phyloP scores from a whole-genome alignment of 1,284 basidiomycete species.

The Nidula niveotomentosa region DNA sequence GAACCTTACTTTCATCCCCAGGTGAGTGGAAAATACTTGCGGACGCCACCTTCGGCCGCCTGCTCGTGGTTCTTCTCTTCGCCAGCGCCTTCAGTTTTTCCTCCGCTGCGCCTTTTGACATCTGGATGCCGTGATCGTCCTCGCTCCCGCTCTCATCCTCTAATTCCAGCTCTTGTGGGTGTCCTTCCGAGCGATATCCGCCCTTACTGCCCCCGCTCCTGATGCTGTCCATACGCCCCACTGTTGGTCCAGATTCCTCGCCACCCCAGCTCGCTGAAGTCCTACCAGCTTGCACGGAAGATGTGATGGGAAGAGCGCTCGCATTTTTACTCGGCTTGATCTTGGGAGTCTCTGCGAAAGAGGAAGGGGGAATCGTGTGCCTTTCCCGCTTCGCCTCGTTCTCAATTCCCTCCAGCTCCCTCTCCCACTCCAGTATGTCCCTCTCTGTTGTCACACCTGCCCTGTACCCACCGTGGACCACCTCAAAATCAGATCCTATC shows the following conservation, averaged over 20 bases:
- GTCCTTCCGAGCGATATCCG: conserved; percentile 57
- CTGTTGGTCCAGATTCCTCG: background rate
- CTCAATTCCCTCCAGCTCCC: background rate
- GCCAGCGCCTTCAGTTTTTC: conserved; percentile 57
- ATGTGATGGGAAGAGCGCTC: conserved; percentile 62
- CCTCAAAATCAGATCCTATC: conserved; percentile 45
- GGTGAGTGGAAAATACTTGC: background rate
- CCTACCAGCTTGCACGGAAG: conserved; percentile 48
- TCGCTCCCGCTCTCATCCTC: conserved; percentile 68
- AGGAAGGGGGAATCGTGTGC: background rate
- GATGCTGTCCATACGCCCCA: background rate
- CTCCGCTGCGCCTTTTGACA: conserved; percentile 64
- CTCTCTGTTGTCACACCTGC: background rate
- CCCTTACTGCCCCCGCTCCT: conserved; percentile 21
- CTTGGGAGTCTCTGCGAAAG: conserved; percentile 6
- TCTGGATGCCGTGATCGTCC: conserved; percentile 46
- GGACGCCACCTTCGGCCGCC: background rate
- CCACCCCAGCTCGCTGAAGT: conserved; percentile 12
- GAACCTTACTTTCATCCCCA: conserved; percentile 22
- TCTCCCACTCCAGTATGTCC: conserved; percentile 2
- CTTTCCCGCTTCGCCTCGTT: conserved; percentile 2
- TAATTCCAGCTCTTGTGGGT: conserved; percentile 66
- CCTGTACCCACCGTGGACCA: conserved; percentile 20
- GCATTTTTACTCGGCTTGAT: conserved; percentile 52
- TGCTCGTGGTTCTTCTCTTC: conserved; percentile 24